Base-by-base conservation (phyloP, 1,284 basidiomycete genomes). In the Exobasidium cylindrosporum region DNA sequence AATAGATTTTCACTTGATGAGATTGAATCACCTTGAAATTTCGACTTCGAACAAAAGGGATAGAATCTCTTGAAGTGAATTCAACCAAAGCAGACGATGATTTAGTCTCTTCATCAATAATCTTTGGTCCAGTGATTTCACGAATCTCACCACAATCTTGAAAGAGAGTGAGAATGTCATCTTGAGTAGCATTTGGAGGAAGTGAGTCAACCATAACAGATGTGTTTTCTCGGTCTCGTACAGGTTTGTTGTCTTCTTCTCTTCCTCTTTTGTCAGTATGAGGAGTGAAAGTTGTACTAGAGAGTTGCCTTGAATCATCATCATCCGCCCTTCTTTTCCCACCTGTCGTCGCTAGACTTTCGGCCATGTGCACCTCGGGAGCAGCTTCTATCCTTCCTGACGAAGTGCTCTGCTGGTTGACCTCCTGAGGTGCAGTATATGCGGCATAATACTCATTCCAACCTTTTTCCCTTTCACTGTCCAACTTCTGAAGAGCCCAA, bases 181-280 rank as follows among this genome's bases (percentile, higher is more conserved):
- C 84, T 57, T 91, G 87, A 0, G 83, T 83, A 4, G 85, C 83
- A 40, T 83, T 83, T 0, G 80, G 50, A 0, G 87, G 86, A 6
- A 97, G 82, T 30, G 89, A 86, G 0, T 87, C 86, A 4, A 97
- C 89, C 57, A 97, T 89, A 1, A 97, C 88, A 0, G 93, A 96
- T 43, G 87, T 87, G 72, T 97, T 91, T 82, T 99, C 96, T 55
- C 96, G 91, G 81, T 99, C 96, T 64, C 95, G 62, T 24, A 24
- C 21, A 43, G 40, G 32, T 49, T 61, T 59, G 21, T 23, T n/a
- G 11, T 40, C 10, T 0, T 60, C 53, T 4, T 44, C 32, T 23
- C 21, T 49, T 4, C 57, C 45, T 17, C 46, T 4, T 21, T 1
- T 56, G 32, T 64, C 58, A 24, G 63, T 60, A 40, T 40, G 35